Conservation (phyloP, 768 basidiomycete genomes). For the Pisolithus albus region DNA sequence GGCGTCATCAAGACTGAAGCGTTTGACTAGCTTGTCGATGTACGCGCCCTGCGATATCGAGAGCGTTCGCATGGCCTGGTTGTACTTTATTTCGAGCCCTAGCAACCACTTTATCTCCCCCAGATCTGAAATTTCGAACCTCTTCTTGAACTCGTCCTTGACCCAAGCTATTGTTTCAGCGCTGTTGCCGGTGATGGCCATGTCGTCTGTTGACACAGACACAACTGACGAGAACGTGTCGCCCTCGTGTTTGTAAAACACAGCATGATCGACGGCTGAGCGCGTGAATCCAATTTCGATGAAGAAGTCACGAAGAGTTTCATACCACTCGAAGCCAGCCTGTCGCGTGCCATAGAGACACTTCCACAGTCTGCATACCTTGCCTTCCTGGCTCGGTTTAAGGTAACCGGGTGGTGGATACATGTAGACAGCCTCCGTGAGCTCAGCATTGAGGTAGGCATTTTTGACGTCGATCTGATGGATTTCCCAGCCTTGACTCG, state of each 20-base stretch:
- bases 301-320: constrained; percentile 1
- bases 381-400: constrained; percentile 2
- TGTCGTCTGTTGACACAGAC: constrained; percentile 1
- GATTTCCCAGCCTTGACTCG: constrained; percentile 9
- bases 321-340: constrained; percentile 16
- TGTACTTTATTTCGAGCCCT: constrained; percentile 24
- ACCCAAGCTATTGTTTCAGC: background rate
- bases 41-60: constrained; percentile 25
- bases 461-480: constrained; percentile 9
- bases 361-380: constrained; percentile 20
- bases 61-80: constrained; percentile 14
- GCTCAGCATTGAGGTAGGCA: constrained; percentile 12
- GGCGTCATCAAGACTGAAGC: background rate
- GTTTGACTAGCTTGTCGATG: constrained; percentile 8
- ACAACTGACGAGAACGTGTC: background rate
- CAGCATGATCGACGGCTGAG: background rate
- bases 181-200: background rate
- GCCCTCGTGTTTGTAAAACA: constrained; percentile 4
- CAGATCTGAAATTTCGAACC: constrained; percentile 28
- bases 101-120: constrained; percentile 18
- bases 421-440: constrained; percentile 17
- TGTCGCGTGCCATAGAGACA: constrained; percentile 29
- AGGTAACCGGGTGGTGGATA: constrained; percentile 15
- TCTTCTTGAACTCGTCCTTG: constrained; percentile 14
- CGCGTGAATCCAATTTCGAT: background rate